Base-by-base conservation (phyloP, 805 yeast genomes). In the Spathaspora sp. region DNA sequence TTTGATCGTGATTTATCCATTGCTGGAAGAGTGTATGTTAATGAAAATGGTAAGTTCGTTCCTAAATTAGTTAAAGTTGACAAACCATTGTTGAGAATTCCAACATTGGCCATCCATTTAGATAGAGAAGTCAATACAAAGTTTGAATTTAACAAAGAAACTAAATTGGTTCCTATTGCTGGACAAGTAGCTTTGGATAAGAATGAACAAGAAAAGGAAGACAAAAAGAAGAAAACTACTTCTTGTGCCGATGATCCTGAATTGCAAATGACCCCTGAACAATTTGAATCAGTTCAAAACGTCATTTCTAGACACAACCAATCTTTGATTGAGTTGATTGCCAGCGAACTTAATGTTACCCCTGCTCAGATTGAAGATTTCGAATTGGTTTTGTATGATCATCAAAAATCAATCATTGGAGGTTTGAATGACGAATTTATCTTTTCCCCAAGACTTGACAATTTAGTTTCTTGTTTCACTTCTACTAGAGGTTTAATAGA, bases 91-190 rank as follows among this genome's bases (percentile, higher is more conserved):
- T 75, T 94, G 61, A 83, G 97, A 61, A 93, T 93, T 50, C 98
- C 99, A 46, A 90, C 97, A 1, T 76, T 93, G 64, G 98, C 98
- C 14, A 92, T 93, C 55, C 99, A 93, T 70, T 75, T 93, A 58
- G 85, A 89, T 61, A 80, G 96, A 59, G 87, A 82, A 31, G 88
- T 83, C 35, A 85, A 86, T 64, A 73, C 73, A 50, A 89, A 88
- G 67, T 89, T 92, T 60, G 96, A 89, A 64, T 89, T 90, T 71
- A 90, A 94, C 72, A 87, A 84, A 62, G 98, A 93, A 70, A 79
- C 90, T 2, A 92, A 93, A 54, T 73, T 93, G 61, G 75, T 84
- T 44, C 98, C 99, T 14, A 85, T 93, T 63, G 89, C 92, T 2
- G 97, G 97, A 0, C 79, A 75, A 58, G 50, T 57, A 29, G 56